Evolutionary conservation across 2,329 filamentous ascomycete genomes (phyloP).

Genomic region (Scedosporium boydii): DNA sequence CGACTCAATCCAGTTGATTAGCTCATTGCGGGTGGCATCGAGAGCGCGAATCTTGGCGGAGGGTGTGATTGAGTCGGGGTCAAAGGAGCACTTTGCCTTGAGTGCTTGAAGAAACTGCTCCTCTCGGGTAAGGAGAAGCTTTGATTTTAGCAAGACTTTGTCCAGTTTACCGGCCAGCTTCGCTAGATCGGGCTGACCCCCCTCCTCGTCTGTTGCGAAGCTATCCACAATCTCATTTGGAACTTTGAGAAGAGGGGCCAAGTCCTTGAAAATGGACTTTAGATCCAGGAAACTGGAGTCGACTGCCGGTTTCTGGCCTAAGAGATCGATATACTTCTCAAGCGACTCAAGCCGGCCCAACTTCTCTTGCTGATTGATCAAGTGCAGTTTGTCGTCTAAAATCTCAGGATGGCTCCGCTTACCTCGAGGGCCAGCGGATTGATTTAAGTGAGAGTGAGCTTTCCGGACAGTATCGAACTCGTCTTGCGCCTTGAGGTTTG

Average conservation of each 20-base stretch:
- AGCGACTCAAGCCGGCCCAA: slow-evolving; percentile 39
- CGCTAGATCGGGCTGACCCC: slow-evolving; percentile 31
- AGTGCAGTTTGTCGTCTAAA: slow-evolving; percentile 41
- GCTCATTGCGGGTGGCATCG: slow-evolving; percentile 43
- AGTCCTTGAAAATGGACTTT: slow-evolving; percentile 35
- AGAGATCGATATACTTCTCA: slow-evolving; percentile 38
- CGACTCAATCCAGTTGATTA: slow-evolving; percentile 57
- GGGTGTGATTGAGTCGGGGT: slow-evolving; percentile 14
- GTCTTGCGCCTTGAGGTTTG: slow-evolving; percentile 40
- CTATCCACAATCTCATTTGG: slow-evolving; percentile 42
- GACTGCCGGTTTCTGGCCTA: slow-evolving; percentile 43
- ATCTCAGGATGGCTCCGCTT: background rate
- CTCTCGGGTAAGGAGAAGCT: slow-evolving; percentile 45
- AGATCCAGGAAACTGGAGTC: slow-evolving; percentile 39
- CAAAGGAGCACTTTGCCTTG: slow-evolving; percentile 26
- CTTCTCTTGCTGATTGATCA: slow-evolving; percentile 42
- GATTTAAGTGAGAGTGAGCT: slow-evolving; percentile 11
- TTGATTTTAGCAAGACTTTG: slow-evolving; percentile 48
- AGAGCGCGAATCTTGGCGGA: slow-evolving; percentile 41
- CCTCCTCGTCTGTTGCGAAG: slow-evolving; percentile 31
- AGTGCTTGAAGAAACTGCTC: slow-evolving; percentile 43
- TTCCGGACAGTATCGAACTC: slow-evolving; percentile 32
- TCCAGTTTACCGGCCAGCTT: slow-evolving; percentile 43
- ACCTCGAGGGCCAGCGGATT: background rate
- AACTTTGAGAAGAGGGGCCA: slow-evolving; percentile 35